phyloP scores from a whole-genome alignment of 2,329 filamentous ascomycete species.

The Sporothrix pallida region DNA sequence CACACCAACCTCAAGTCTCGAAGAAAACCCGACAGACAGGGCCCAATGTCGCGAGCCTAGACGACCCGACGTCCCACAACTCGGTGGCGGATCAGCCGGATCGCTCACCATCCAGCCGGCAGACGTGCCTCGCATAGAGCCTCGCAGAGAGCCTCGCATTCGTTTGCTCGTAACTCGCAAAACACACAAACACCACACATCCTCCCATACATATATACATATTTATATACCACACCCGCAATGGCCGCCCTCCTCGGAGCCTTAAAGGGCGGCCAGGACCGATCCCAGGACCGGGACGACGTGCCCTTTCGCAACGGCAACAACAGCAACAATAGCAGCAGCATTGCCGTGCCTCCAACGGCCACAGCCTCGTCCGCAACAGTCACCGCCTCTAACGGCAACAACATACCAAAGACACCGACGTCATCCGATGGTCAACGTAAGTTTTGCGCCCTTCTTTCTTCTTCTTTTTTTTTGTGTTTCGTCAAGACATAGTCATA shows the following conservation, averaged over 20 bases:
- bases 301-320: background rate
- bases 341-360: background rate
- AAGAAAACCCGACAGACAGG: background rate
- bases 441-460: conserved; percentile 9
- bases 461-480: background rate
- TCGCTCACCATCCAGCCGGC: background rate
- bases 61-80: background rate
- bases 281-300: conserved; percentile 23
- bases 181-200: too few relatives aligned
- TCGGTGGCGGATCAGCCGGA: conserved; percentile 16
- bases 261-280: conserved; percentile 37
- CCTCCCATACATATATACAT: background rate
- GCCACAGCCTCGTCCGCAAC: conserved; percentile 6
- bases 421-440: conserved; percentile 31
- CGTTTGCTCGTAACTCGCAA: too few relatives aligned
- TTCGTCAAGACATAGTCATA: background rate
- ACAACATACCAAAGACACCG: conserved; percentile 28
- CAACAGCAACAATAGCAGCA: conserved; percentile 1
- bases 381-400: background rate
- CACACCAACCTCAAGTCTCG: too few relatives aligned
- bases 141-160: too few relatives aligned
- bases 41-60: conserved; percentile 6
- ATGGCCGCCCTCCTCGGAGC: conserved; percentile 38
- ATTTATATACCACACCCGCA: background rate
- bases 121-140: too few relatives aligned